phyloP scores from a whole-genome alignment of 2,329 filamentous ascomycete species.

The Alternaria sp. region DNA sequence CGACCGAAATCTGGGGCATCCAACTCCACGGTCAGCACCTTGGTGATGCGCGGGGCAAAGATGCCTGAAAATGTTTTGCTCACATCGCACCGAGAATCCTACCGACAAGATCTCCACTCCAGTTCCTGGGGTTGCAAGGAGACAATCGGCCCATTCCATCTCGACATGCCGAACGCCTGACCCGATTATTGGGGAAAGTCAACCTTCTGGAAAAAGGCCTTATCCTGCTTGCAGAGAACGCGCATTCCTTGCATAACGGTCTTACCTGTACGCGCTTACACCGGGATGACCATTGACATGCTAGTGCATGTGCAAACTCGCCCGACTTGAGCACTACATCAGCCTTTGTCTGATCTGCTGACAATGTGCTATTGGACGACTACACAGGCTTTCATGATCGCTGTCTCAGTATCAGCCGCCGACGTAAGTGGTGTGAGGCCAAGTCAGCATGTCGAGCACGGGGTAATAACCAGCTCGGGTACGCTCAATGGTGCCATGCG shows the following conservation, averaged over 20 bases:
- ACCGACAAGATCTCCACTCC: slow-evolving; percentile 5
- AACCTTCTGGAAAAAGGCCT: neutral
- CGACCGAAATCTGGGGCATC: slow-evolving; percentile 3
- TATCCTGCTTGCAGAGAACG: neutral
- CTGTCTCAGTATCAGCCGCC: slow-evolving; percentile 24
- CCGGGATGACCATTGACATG: neutral
- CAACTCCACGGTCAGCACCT: neutral
- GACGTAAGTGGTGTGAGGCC: slow-evolving; percentile 31
- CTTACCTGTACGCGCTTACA: neutral
- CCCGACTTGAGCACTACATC: neutral
- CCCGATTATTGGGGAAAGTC: neutral
- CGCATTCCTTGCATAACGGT: neutral
- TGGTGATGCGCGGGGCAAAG: neutral
- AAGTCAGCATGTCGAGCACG: slow-evolving; percentile 23
- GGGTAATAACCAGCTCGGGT: slow-evolving; percentile 18
- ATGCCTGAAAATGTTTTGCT: neutral
- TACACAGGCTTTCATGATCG: neutral
- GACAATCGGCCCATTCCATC: slow-evolving; percentile 18
- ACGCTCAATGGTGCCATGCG: slow-evolving; percentile 7
- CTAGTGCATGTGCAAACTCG: neutral
- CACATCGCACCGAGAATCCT: slow-evolving; percentile 4
- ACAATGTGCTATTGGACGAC: neutral
- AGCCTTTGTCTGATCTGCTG: neutral
- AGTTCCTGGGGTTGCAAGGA: slow-evolving; percentile 7
- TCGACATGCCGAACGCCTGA: slow-evolving; percentile 18